phyloP scores from a whole-genome alignment of 768 basidiomycete genomes.

The Boletus reticulatus region DNA sequence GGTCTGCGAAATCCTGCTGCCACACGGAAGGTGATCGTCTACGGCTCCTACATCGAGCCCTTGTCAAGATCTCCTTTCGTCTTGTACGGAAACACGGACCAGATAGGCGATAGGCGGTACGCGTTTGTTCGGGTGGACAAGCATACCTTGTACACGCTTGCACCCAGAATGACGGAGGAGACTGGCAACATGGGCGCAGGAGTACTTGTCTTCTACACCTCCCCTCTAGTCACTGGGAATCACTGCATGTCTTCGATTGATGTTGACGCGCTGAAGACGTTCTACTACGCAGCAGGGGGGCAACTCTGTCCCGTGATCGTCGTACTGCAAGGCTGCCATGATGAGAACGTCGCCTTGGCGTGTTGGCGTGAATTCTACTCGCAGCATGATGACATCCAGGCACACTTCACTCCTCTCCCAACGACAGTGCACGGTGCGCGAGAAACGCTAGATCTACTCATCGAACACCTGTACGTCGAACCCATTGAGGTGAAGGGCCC shows the following conservation, averaged over 20 bases:
- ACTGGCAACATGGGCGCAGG: background rate
- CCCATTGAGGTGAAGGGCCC: background rate
- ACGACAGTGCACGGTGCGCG: background rate
- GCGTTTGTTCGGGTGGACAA: background rate
- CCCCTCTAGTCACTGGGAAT: background rate
- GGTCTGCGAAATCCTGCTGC: background rate
- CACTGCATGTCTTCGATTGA: background rate
- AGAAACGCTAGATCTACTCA: background rate
- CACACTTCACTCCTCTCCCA: background rate
- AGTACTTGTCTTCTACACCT: background rate
- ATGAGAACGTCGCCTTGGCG: background rate
- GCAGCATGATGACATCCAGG: background rate
- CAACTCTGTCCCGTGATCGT: background rate
- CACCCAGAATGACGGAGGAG: background rate
- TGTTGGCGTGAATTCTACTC: background rate
- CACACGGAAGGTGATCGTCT: slow-evolving; percentile 1
- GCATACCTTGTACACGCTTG: background rate
- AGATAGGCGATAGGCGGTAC: background rate
- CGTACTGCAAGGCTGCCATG: background rate
- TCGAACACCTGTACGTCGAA: background rate
- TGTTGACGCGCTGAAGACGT: background rate
- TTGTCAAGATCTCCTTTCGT: background rate
- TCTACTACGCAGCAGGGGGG: background rate
- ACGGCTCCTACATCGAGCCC: background rate
- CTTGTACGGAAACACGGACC: background rate